These are phyloP conservation scores for Sporothrix schenckii DNA, from an alignment of 2,329 filamentous ascomycete genomes.

Conservation along the genomic window DNA sequence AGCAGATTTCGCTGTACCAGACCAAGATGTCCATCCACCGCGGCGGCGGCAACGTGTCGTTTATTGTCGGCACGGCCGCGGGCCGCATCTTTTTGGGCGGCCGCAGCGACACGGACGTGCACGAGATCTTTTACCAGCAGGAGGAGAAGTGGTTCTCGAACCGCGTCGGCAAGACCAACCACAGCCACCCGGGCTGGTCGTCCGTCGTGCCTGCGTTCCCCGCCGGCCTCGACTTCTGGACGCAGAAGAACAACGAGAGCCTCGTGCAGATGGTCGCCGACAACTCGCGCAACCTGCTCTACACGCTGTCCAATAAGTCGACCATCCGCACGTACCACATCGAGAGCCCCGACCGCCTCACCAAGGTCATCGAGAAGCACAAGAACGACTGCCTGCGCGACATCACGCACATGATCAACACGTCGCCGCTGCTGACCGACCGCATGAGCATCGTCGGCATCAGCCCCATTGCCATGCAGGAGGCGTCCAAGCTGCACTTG, in stretches of 20 bases:
- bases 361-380: conserved; percentile 67
- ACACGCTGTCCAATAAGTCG: conserved; percentile 84
- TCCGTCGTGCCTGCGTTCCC: conserved; percentile 61
- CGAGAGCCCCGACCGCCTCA: conserved; percentile 64
- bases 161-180: conserved; percentile 84
- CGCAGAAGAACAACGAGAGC: conserved; percentile 59
- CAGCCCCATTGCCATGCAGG: conserved; percentile 76
- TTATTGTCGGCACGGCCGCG: conserved; percentile 77
- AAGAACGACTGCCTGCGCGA: conserved; percentile 65
- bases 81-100: conserved; percentile 95
- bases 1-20: conserved; percentile 77
- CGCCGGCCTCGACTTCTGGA: conserved; percentile 52
- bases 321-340: conserved; percentile 92
- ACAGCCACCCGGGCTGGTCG: conserved; percentile 73
- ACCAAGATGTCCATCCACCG: conserved; percentile 82
- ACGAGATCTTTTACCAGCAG: conserved; percentile 94
- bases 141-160: conserved; percentile 96
- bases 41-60: conserved; percentile 73
- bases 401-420: conserved; percentile 82
- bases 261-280: conserved; percentile 83
- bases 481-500: conserved; percentile 81
- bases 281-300: conserved; percentile 83
- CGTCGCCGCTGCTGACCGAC: conserved; percentile 69
- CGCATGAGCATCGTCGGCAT: conserved; percentile 79
- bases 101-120: conserved; percentile 78